Conservation (phyloP, 2,329 filamentous ascomycete species). For the Sporothrix mexicana region DNA sequence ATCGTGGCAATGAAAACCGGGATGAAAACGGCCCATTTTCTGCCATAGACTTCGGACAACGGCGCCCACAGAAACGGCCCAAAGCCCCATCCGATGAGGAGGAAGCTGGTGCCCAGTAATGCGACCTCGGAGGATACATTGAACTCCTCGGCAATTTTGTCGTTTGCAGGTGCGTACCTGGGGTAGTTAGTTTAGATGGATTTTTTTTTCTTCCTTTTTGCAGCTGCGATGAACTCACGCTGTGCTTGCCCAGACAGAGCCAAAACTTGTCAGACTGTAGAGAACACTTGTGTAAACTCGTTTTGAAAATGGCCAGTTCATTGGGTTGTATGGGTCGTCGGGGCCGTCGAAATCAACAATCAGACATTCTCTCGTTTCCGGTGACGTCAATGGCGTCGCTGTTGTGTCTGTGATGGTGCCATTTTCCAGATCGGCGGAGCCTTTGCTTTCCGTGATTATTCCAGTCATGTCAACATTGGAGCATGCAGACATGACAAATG, state of each 20-base stretch:
- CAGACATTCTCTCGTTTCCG: neutral
- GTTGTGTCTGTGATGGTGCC: neutral
- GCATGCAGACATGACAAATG: neutral
- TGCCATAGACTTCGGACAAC: conserved; percentile 4
- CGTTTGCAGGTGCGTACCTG: conserved; percentile 29
- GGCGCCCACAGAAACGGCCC: conserved; percentile 8
- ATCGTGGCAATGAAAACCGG: neutral
- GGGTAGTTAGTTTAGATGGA: too few species aligned
- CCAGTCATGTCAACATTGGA: neutral
- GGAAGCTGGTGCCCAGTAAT: conserved; percentile 25
- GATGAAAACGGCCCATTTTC: conserved; percentile 8
- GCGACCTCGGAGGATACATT: conserved; percentile 27
- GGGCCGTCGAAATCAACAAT: conserved; percentile 25
- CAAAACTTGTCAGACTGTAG: conserved; percentile 28
- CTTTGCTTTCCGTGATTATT: neutral
- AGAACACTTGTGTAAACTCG: conserved; percentile 28
- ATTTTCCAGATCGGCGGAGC: neutral
- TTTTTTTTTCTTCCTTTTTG: too few species aligned
- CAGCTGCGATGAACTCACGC: too few species aligned
- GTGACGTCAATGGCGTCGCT: neutral
- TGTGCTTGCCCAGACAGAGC: conserved; percentile 31
- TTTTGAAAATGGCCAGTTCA: conserved; percentile 30
- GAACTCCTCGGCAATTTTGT: conserved; percentile 23
- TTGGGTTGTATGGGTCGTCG: conserved; percentile 19
- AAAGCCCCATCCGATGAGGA: conserved; percentile 24